phyloP scores from a whole-genome alignment of 306 rosid species.

The Cicer yamashitae region DNA sequence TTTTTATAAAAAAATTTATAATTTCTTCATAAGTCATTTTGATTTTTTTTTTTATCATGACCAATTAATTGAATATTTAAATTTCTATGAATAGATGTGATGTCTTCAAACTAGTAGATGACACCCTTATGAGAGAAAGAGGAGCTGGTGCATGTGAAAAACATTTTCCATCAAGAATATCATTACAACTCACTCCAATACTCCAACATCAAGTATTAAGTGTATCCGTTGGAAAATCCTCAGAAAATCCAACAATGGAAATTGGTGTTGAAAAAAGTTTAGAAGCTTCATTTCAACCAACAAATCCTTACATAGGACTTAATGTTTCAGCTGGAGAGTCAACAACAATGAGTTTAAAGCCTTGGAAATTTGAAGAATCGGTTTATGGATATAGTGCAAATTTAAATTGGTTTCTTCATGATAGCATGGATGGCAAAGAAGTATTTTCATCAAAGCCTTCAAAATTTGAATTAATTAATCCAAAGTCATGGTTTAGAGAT shows the following conservation, averaged over 20 bases:
- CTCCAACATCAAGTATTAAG: slow-evolving; percentile 65
- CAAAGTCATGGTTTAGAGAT: slow-evolving; percentile 81
- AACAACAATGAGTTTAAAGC: slow-evolving; percentile 64
- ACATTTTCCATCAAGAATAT: slow-evolving; percentile 86
- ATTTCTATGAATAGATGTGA: slow-evolving; percentile 60
- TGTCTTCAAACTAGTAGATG: slow-evolving; percentile 68
- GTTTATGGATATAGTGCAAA: slow-evolving; percentile 79
- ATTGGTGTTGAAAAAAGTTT: slow-evolving; percentile 62
- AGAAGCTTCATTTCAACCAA: slow-evolving; percentile 78
- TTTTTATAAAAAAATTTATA: too few species aligned
- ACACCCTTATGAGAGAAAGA: slow-evolving; percentile 64
- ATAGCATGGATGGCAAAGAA: slow-evolving; percentile 74
- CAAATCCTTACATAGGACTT: slow-evolving; percentile 63
- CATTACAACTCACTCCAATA: slow-evolving; percentile 76
- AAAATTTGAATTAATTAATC: slow-evolving; percentile 66
- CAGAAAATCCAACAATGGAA: slow-evolving; percentile 77
- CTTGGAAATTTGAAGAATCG: slow-evolving; percentile 91
- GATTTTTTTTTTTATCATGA: not conserved
- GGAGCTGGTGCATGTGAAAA: slow-evolving; percentile 81
- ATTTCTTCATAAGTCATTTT: not conserved
- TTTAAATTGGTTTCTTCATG: slow-evolving; percentile 87
- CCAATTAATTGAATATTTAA: not conserved
- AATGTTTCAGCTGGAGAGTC: slow-evolving; percentile 73
- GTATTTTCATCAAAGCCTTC: slow-evolving; percentile 81
- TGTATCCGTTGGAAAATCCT: slow-evolving; percentile 82